phyloP scores from a whole-genome alignment of 495 filamentous ascomycete genomes.

The Hypoxylon subgilvum region DNA sequence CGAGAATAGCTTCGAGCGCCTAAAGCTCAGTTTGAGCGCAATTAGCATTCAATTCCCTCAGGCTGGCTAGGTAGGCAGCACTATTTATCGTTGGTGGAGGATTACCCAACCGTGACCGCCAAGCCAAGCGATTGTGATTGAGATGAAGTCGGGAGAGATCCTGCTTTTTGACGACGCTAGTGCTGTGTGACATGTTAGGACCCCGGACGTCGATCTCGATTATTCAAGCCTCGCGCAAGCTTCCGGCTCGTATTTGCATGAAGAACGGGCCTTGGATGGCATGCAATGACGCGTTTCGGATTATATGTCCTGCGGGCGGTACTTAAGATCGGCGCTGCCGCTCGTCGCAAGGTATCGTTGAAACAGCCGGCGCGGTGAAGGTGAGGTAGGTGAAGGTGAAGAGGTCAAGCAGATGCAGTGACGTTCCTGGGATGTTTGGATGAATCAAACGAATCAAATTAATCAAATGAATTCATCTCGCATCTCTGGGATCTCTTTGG shows the following conservation, averaged over 20 bases:
- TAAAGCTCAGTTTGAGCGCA: too few relatives aligned
- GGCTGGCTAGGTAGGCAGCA: too few relatives aligned
- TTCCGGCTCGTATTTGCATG: conserved; percentile 38
- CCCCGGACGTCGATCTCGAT: conserved; percentile 37
- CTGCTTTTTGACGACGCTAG: conserved; percentile 28
- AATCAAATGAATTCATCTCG: neutral
- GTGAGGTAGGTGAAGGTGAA: neutral
- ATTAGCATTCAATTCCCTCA: too few relatives aligned
- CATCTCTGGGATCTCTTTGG: neutral
- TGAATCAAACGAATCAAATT: neutral
- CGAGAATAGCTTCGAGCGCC: too few relatives aligned
- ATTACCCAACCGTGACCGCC: neutral
- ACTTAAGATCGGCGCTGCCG: conserved; percentile 30
- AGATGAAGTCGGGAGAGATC: conserved; percentile 34
- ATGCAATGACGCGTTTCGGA: conserved; percentile 36
- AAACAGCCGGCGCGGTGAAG: conserved; percentile 9
- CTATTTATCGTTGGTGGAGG: too few relatives aligned
- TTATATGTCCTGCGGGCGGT: conserved; percentile 18
- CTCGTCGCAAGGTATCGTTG: conserved; percentile 6
- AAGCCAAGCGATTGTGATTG: conserved; percentile 1
- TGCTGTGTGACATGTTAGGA: conserved; percentile 30
- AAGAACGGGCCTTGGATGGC: too few relatives aligned
- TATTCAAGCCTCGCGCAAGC: conserved; percentile 21
- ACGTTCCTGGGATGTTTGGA: neutral
- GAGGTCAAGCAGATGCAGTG: neutral